Evolutionary conservation across 768 basidiomycete genomes (phyloP).

Genomic region (Serendipita sp.): DNA sequence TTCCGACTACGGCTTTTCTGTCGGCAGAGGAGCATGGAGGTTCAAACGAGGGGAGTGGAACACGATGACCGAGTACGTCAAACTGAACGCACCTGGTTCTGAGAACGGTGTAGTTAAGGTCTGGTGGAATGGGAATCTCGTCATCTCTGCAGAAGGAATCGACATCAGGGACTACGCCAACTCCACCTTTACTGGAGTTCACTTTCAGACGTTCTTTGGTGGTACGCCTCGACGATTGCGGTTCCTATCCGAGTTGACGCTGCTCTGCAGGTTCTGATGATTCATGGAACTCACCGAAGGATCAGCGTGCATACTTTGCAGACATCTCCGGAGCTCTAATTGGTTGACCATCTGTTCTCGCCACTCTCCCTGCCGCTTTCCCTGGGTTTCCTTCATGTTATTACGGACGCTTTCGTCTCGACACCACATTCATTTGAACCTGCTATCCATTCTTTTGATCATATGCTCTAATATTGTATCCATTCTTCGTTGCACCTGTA

Average conservation of each 20-base stretch:
- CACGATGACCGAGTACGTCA: slow-evolving; percentile 51
- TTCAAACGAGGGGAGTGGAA: slow-evolving; percentile 54
- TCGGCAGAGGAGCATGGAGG: slow-evolving; percentile 52
- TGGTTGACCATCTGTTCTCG: background rate
- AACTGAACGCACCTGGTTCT: slow-evolving; percentile 54
- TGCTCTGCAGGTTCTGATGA: slow-evolving; percentile 29
- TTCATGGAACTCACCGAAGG: slow-evolving; percentile 42
- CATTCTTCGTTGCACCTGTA: background rate
- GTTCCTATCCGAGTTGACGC: slow-evolving; percentile 17
- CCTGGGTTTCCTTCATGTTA: background rate
- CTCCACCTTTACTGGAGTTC: slow-evolving; percentile 47
- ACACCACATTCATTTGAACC: background rate
- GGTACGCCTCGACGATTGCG: slow-evolving; percentile 22
- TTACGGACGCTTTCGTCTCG: background rate
- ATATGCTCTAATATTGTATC: background rate
- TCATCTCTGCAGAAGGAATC: slow-evolving; percentile 41
- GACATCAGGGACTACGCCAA: slow-evolving; percentile 33
- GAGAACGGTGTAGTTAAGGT: slow-evolving; percentile 37
- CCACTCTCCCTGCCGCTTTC: background rate
- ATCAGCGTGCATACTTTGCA: slow-evolving; percentile 49
- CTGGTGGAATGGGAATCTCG: slow-evolving; percentile 37
- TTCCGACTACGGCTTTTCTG: slow-evolving; percentile 45
- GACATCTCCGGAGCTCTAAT: slow-evolving; percentile 53
- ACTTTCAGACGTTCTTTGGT: slow-evolving; percentile 71
- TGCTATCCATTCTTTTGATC: background rate